phyloP scores from a whole-genome alignment of 225 moss, liverwort and hornwort genomes.

The Takakia lepidozioides region DNA sequence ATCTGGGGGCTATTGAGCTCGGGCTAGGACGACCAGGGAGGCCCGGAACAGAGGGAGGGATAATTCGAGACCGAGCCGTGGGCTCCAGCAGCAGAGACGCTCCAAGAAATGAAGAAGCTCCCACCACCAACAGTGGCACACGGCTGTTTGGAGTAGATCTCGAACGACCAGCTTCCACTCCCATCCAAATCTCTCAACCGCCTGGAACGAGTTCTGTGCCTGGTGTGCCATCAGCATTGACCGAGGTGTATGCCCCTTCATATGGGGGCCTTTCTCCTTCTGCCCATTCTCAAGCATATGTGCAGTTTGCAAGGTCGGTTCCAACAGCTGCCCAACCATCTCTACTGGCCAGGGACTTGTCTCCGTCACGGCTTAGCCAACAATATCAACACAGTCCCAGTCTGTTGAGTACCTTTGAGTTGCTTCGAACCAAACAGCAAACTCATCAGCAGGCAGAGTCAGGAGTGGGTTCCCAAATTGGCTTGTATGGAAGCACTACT shows the following conservation, averaged over 20 bases:
- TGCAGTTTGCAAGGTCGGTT: conserved; percentile 18
- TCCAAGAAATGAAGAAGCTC: conserved; percentile 43
- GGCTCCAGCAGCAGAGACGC: conserved; percentile 46
- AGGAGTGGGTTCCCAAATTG: conserved; percentile 13
- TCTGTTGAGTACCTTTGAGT: conserved; percentile 37
- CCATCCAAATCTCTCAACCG: conserved; percentile 16
- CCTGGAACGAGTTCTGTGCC: conserved; percentile 31
- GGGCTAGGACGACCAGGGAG: conserved; percentile 17
- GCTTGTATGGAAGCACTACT: conserved; percentile 31
- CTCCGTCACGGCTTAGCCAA: conserved; percentile 28
- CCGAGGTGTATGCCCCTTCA: conserved; percentile 28
- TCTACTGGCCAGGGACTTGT: conserved; percentile 26
- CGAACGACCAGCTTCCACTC: conserved; percentile 45
- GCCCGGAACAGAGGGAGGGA: conserved; percentile 17
- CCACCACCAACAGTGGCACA: conserved; percentile 51
- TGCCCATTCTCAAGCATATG: conserved; percentile 4
- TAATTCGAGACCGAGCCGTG: conserved; percentile 21
- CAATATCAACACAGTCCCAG: no score
- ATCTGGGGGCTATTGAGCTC: conserved; percentile 34
- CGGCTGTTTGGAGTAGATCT: conserved; percentile 86
- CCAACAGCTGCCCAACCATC: conserved; percentile 12
- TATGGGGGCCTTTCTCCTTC: conserved; percentile 7
- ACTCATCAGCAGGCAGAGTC: conserved; percentile 16
- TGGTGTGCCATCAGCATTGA: conserved; percentile 29
- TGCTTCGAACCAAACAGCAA: conserved; percentile 24